Percentiles rank a stretch among this genome's conserved stretches.
These are phyloP conservation scores for Thraustotheca clavata DNA, from an alignment of 352 stramenopile genomes.

Conservation along the genomic window DNA sequence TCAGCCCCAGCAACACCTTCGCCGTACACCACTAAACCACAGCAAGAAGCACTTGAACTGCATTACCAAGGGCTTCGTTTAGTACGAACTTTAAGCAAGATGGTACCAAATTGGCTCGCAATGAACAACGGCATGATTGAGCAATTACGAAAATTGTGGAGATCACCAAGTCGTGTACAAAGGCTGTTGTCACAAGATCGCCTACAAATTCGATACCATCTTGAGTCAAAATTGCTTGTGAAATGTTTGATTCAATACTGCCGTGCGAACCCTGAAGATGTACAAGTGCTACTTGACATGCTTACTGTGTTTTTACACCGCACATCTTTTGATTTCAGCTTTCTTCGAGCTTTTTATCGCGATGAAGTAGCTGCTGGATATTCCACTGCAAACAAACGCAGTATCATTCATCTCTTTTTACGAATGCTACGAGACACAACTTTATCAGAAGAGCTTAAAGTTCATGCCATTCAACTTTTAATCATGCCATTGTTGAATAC, in stretches of 20 bases:
- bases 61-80: constrained; percentile 92
- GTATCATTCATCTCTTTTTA: constrained; percentile 86
- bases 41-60: constrained; percentile 88
- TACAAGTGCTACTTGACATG: constrained; percentile 95
- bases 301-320: constrained; percentile 91
- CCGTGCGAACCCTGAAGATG: constrained; percentile 85
- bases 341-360: constrained; percentile 86
- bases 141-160: constrained; percentile 93
- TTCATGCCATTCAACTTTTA: constrained; percentile 88
- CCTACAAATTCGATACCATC: constrained; percentile 86
- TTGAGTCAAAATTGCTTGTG: constrained; percentile 92
- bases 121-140: constrained; percentile 86
- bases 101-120: constrained; percentile 86
- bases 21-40: constrained; percentile 62
- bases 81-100: constrained; percentile 84
- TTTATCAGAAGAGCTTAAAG: constrained; percentile 85
- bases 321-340: constrained; percentile 91
- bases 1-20: constrained; percentile 15
- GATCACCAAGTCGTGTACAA: constrained; percentile 69
- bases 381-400: constrained; percentile 58
- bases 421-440: constrained; percentile 68
- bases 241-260: constrained; percentile 95
- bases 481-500: constrained; percentile 89
- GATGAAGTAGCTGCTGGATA: constrained; percentile 72
- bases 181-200: constrained; percentile 60